These are phyloP conservation scores for Sugiyamaella novakii DNA, from an alignment of 1,139 yeast genomes.

Conservation along the genomic window DNA sequence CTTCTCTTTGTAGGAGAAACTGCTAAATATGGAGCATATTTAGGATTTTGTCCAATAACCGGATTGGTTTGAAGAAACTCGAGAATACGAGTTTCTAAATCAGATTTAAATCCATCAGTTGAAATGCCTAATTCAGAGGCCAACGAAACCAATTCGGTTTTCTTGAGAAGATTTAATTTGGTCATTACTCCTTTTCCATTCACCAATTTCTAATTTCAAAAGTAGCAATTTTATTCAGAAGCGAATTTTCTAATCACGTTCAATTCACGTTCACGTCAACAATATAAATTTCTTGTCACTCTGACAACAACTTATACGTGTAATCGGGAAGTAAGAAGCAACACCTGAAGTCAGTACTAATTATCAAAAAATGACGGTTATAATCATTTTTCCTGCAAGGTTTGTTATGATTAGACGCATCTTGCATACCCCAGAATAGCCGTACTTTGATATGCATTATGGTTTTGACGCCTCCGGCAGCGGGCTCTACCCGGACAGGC, in stretches of 20 bases:
- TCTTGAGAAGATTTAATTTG: slow-evolving; percentile 36
- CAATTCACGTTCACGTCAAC: too few species aligned
- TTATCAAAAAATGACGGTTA: too few species aligned
- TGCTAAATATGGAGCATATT: slow-evolving; percentile 27
- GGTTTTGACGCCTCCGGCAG: too few species aligned
- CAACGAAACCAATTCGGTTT: slow-evolving; percentile 42
- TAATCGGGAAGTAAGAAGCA: neutral
- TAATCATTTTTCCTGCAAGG: too few species aligned
- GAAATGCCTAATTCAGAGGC: slow-evolving; percentile 42
- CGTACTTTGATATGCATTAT: too few species aligned
- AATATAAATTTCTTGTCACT: slow-evolving; percentile 3
- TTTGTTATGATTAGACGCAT: too few species aligned
- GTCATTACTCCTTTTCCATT: too few species aligned
- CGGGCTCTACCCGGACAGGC: too few species aligned
- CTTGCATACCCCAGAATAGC: too few species aligned
- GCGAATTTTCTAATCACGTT: slow-evolving; percentile 4
- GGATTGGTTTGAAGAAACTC: slow-evolving; percentile 29
- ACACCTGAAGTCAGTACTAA: neutral
- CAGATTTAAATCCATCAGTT: slow-evolving; percentile 34
- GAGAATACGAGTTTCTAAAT: slow-evolving; percentile 36
- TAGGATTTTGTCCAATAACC: slow-evolving; percentile 25
- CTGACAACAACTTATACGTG: slow-evolving; percentile 1
- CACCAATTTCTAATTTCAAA: too few species aligned
- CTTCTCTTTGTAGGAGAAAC: slow-evolving; percentile 35
- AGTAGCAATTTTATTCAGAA: too few species aligned